phyloP scores from a whole-genome alignment of 2,329 filamentous ascomycete genomes.

The Fusarium hostae region DNA sequence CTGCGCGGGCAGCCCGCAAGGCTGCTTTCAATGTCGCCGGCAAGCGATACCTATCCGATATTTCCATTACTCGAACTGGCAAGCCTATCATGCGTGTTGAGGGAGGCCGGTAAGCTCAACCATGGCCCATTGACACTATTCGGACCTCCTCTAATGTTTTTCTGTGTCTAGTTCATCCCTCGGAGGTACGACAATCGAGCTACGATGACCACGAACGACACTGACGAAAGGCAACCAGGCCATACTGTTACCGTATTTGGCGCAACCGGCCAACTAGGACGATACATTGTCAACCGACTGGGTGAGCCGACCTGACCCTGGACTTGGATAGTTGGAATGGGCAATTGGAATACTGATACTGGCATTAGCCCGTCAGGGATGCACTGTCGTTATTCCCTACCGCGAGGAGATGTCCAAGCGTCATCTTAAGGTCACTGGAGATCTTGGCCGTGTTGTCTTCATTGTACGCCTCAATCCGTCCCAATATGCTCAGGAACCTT shows the following conservation, averaged over 20 bases:
- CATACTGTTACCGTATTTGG: constrained; percentile 98
- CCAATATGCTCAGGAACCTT: background rate
- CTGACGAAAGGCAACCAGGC: constrained; percentile 64
- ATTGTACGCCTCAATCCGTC: constrained; percentile 65
- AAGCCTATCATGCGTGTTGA: constrained; percentile 91
- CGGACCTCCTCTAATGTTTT: constrained; percentile 43
- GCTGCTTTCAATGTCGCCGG: constrained; percentile 59
- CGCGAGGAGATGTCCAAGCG: constrained; percentile 98
- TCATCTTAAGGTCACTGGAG: constrained; percentile 95
- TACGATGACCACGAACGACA: constrained; percentile 21
- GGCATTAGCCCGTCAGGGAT: constrained; percentile 83
- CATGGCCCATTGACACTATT: constrained; percentile 37
- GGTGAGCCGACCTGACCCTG: constrained; percentile 58
- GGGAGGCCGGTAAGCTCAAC: constrained; percentile 80
- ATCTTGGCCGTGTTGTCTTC: constrained; percentile 89
- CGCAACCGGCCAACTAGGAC: constrained; percentile 92
- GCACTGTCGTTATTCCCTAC: constrained; percentile 91
- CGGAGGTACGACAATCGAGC: constrained; percentile 71
- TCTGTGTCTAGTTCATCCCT: constrained; percentile 75
- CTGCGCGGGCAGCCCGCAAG: constrained; percentile 64
- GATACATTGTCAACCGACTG: constrained; percentile 97
- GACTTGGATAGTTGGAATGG: background rate
- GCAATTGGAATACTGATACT: constrained; percentile 34
- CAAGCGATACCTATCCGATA: constrained; percentile 75
- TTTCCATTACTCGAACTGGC: constrained; percentile 93